These are phyloP conservation scores for Chytriomyces sp. DNA, from an alignment of 192 early-diverging fungal species.

Conservation along the genomic window DNA sequence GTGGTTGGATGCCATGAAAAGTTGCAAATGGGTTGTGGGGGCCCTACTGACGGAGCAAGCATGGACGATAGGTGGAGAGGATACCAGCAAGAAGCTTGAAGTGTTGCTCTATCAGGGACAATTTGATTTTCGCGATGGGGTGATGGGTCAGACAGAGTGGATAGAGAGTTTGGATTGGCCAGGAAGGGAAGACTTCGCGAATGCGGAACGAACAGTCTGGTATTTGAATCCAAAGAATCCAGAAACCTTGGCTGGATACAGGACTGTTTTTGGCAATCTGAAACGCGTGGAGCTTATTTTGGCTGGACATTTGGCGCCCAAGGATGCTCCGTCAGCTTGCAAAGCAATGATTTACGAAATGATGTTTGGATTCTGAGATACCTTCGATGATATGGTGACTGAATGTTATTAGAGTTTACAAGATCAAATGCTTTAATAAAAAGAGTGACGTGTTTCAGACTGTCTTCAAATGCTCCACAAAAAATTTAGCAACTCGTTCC, in stretches of 20 bases:
- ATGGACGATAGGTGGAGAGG: neutral
- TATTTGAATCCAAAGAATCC: slow-evolving; percentile 8
- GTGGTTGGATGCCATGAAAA: slow-evolving; percentile 67
- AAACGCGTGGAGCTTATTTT: slow-evolving; percentile 60
- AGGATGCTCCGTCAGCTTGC: slow-evolving; percentile 56
- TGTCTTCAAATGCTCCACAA: slow-evolving; percentile 35
- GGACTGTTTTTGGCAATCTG: slow-evolving; percentile 55
- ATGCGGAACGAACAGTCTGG: slow-evolving; percentile 44
- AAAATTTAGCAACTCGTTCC: slow-evolving; percentile 32
- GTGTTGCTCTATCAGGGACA: slow-evolving; percentile 77
- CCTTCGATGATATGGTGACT: neutral
- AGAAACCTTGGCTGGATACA: slow-evolving; percentile 59
- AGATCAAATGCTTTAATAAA: neutral
- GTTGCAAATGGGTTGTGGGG: slow-evolving; percentile 55
- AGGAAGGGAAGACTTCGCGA: slow-evolving; percentile 50
- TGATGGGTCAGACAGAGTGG: slow-evolving; percentile 67
- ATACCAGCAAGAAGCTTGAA: slow-evolving; percentile 27
- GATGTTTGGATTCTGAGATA: slow-evolving; percentile 42
- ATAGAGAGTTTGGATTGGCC: slow-evolving; percentile 64
- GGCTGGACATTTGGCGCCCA: slow-evolving; percentile 77
- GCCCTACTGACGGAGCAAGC: slow-evolving; percentile 43
- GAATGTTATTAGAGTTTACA: neutral
- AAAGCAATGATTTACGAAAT: slow-evolving; percentile 50
- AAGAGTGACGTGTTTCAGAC: slow-evolving; percentile 4
- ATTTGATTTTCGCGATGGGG: slow-evolving; percentile 83